Evolutionary conservation across 2,329 filamentous ascomycete genomes (phyloP).

Genomic region (Phyllosticta citribraziliensis): DNA sequence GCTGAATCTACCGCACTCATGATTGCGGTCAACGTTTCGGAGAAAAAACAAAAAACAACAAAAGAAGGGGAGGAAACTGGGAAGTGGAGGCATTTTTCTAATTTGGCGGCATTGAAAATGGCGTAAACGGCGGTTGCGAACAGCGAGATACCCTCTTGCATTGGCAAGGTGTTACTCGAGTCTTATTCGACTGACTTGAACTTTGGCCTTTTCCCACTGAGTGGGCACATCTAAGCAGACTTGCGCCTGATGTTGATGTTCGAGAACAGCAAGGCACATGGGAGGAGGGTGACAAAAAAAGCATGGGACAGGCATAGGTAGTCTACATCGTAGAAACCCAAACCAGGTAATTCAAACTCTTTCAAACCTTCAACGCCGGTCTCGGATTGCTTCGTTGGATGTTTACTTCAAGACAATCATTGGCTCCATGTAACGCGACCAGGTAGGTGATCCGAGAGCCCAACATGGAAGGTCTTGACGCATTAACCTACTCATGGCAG

Average conservation of each 20-base stretch:
- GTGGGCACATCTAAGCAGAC: neutral
- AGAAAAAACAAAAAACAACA: neutral
- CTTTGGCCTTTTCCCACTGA: neutral
- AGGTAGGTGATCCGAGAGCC: neutral
- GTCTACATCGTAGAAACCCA: neutral
- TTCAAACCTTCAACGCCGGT: neutral
- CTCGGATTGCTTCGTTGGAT: neutral
- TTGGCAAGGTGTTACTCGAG: conserved; percentile 4
- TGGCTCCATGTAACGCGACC: neutral
- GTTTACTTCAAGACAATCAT: neutral
- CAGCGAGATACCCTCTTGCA: conserved; percentile 8
- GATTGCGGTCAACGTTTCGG: neutral
- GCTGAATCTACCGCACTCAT: neutral
- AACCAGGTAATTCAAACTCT: neutral
- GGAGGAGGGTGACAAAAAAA: neutral
- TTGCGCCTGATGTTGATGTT: neutral
- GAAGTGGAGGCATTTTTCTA: neutral
- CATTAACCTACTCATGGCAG: neutral
- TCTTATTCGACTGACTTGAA: neutral
- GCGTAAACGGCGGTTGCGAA: conserved; percentile 3
- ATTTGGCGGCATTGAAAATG: conserved; percentile 1
- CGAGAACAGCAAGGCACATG: neutral
- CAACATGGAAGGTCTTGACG: neutral
- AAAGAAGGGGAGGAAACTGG: neutral
- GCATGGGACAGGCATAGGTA: neutral